A percentile compares a stretch with the other conserved stretches of the same genome.
phyloP scores from a whole-genome alignment of 306 rosid species.

The Prunus campanulata region DNA sequence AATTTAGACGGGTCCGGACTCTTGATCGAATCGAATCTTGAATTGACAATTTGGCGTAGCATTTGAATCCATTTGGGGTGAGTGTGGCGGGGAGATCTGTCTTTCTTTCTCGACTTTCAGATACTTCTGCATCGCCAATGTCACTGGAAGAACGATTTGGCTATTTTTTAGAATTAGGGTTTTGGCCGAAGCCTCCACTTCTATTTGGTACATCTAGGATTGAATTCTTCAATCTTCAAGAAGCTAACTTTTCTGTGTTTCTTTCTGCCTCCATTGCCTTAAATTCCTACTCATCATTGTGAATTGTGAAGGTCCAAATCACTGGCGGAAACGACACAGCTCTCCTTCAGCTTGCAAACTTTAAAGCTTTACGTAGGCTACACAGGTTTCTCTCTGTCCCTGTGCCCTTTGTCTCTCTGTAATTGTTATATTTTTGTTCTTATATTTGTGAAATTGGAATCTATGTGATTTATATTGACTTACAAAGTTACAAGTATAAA shows the following conservation, averaged over 20 bases:
- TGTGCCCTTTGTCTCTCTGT: background rate
- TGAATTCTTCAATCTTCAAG: background rate
- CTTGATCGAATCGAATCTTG: too few species aligned
- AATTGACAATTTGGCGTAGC: too few species aligned
- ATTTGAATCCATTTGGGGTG: too few species aligned
- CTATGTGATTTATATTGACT: too few species aligned
- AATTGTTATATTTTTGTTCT: background rate
- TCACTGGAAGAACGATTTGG: background rate
- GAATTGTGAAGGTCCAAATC: background rate
- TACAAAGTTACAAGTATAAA: too few species aligned
- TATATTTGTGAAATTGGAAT: background rate
- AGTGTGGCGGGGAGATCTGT: too few species aligned
- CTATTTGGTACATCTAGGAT: background rate
- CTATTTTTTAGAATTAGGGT: background rate
- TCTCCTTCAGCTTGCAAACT: background rate
- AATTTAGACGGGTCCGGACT: too few species aligned
- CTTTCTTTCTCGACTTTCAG: constrained; percentile 52
- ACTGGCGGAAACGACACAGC: background rate
- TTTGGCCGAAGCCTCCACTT: background rate
- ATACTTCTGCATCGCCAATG: constrained; percentile 28
- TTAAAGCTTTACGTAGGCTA: too few species aligned
- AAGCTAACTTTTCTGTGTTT: background rate
- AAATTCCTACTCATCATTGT: background rate
- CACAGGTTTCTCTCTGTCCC: background rate
- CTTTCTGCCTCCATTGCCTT: background rate